Evolutionary conservation across 192 early-diverging fungal genomes (phyloP).

Genomic region (Jimgerdemannia lactiflua): DNA sequence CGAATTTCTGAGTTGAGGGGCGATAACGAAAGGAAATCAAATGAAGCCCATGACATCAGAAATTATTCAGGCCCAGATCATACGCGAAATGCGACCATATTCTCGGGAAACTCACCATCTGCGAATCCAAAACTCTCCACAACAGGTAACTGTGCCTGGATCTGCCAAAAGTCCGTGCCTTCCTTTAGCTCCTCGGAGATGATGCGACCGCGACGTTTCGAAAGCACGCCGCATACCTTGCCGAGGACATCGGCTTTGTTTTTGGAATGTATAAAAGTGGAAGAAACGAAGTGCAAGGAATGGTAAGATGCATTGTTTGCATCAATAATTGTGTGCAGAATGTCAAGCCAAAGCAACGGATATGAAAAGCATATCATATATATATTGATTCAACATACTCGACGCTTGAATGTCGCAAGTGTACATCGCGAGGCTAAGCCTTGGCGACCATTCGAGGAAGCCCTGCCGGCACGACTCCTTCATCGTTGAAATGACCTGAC

Average conservation of each 20-base stretch:
- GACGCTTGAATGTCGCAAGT: conserved; percentile 94
- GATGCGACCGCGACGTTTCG: conserved; percentile 86
- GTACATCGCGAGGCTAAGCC: conserved; percentile 96
- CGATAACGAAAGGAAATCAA: background rate
- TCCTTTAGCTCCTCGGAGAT: conserved; percentile 96
- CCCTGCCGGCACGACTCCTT: conserved; percentile 78
- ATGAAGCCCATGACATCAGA: too few relatives aligned
- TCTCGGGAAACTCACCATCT: conserved; percentile 59
- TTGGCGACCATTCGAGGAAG: conserved; percentile 93
- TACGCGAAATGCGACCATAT: too few relatives aligned
- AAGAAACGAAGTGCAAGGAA: conserved; percentile 4
- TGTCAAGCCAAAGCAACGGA: too few relatives aligned
- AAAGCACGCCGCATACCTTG: conserved; percentile 93
- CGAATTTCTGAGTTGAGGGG: conserved; percentile 73
- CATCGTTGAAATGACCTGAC: conserved; percentile 87
- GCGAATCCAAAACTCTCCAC: conserved; percentile 99
- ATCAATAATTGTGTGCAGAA: too few relatives aligned
- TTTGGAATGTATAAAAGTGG: conserved; percentile 10
- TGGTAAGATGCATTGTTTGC: too few relatives aligned
- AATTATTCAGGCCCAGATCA: too few relatives aligned
- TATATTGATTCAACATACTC: conserved; percentile 42
- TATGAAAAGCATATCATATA: too few relatives aligned
- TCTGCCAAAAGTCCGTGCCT: conserved; percentile 94
- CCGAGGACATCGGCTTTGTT: conserved; percentile 92
- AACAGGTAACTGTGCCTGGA: conserved; percentile 85